A percentile compares a stretch with the other conserved stretches of the same genome.
phyloP scores from a whole-genome alignment of 345 rosid genomes.

The Eucalyptus sp. region DNA sequence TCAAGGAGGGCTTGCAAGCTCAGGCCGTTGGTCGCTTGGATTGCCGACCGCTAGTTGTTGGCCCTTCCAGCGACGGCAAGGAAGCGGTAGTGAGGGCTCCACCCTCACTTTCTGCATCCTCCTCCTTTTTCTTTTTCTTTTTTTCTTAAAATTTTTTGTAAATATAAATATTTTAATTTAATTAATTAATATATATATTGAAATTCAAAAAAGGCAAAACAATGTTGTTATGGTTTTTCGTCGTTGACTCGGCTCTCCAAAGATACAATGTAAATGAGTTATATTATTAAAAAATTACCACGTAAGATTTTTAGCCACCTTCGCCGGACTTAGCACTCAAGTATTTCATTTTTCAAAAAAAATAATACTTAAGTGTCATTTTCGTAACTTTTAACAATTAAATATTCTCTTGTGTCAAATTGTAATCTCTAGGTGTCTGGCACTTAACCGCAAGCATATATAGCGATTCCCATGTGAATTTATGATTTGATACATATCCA shows the following conservation, averaged over 20 bases:
- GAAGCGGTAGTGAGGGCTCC: rapidly evolving
- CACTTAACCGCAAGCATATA: no score
- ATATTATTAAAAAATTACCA: no score
- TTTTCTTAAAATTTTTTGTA: no score
- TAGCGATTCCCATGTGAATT: no score
- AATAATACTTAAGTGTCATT: rapidly evolving
- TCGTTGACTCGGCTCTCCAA: rapidly evolving
- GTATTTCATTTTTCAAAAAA: rapidly evolving
- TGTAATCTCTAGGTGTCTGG: rapidly evolving
- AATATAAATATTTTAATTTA: no score
- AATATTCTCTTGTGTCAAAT: rapidly evolving
- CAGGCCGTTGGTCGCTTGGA: rapidly evolving
- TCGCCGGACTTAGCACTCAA: rapidly evolving
- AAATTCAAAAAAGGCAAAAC: no score
- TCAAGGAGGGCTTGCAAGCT: no score
- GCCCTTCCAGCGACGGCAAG: rapidly evolving
- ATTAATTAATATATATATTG: no score
- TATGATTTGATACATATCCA: not conserved
- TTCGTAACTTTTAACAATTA: rapidly evolving
- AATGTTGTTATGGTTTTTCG: rapidly evolving
- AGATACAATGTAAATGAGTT: rapidly evolving
- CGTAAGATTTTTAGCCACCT: rapidly evolving
- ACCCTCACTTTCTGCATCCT: no score
- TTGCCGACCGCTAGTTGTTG: rapidly evolving
- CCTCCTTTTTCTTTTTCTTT: no score